Conservation (phyloP, 495 filamentous ascomycete genomes). For the Amniculicola lignicola region DNA sequence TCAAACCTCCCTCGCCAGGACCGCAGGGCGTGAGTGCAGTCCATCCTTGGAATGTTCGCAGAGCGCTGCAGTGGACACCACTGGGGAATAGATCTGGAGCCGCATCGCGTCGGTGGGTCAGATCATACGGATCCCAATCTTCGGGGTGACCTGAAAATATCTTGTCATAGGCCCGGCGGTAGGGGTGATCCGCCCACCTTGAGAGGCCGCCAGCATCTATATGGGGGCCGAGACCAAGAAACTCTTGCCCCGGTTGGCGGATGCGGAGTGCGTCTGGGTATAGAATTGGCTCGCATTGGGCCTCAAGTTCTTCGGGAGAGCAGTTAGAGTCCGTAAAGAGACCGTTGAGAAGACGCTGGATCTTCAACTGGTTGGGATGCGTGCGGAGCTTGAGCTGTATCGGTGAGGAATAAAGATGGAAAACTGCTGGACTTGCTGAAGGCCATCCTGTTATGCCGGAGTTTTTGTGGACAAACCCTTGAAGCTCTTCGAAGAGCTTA, state of each 20-base stretch:
- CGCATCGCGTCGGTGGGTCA: conserved; percentile 10
- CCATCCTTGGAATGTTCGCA: conserved; percentile 33
- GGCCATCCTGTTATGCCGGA: conserved; percentile 31
- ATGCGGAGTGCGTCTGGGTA: conserved; percentile 29
- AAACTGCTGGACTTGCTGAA: conserved; percentile 18
- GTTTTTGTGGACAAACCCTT: conserved; percentile 13
- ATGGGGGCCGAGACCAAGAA: conserved; percentile 27
- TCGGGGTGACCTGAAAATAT: conserved; percentile 26
- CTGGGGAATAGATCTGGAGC: conserved; percentile 13
- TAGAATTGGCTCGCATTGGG: conserved; percentile 20
- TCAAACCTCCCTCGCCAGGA: conserved; percentile 15
- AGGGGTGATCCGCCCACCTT: conserved; percentile 27
- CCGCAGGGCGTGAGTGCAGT: conserved; percentile 23
- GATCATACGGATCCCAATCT: conserved; percentile 10
- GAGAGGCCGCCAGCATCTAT: conserved; percentile 25
- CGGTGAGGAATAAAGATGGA: conserved; percentile 31
- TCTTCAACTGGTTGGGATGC: conserved; percentile 26
- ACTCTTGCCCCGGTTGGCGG: conserved; percentile 14
- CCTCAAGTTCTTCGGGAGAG: not conserved
- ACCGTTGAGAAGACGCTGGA: conserved; percentile 20
- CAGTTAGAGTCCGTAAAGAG: conserved; percentile 28
- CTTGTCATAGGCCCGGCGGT: conserved; percentile 20
- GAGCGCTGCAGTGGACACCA: conserved; percentile 20
- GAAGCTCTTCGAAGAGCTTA: not conserved
- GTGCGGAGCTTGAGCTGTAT: conserved; percentile 29